Conservation (phyloP, 495 filamentous ascomycete genomes). For the Podospora pseudopauciseta region DNA sequence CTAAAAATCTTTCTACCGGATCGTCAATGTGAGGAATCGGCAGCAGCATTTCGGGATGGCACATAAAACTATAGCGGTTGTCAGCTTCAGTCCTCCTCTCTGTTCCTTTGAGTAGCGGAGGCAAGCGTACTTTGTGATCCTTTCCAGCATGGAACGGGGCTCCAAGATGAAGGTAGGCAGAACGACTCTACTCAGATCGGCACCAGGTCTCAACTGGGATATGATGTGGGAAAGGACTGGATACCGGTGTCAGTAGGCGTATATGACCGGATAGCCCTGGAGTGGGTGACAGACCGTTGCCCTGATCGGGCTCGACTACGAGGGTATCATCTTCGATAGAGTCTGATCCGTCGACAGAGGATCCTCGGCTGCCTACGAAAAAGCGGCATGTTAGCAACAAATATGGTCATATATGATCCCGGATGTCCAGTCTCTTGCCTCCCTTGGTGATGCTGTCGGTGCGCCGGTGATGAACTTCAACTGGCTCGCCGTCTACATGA, state of each 20-base stretch:
- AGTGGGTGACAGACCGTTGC: slow-evolving; percentile 53
- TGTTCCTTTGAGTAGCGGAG: background rate
- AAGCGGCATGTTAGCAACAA: background rate
- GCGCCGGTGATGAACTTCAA: slow-evolving; percentile 15
- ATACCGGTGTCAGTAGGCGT: slow-evolving; percentile 13
- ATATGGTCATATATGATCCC: background rate
- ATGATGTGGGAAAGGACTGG: slow-evolving; percentile 92
- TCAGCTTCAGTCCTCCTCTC: slow-evolving; percentile 19
- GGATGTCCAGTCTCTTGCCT: slow-evolving; percentile 25
- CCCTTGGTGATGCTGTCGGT: slow-evolving; percentile 5
- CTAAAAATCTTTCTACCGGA: slow-evolving; percentile 84
- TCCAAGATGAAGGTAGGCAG: slow-evolving; percentile 98
- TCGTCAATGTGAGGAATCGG: slow-evolving; percentile 86
- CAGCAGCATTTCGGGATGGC: slow-evolving; percentile 92
- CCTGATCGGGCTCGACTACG: slow-evolving; percentile 71
- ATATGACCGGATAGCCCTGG: background rate
- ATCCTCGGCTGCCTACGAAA: slow-evolving; percentile 43
- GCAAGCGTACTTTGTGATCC: slow-evolving; percentile 84
- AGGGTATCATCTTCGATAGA: slow-evolving; percentile 66
- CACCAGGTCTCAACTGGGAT: slow-evolving; percentile 90
- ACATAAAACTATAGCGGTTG: slow-evolving; percentile 78
- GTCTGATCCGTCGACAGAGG: slow-evolving; percentile 41
- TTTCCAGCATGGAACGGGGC: slow-evolving; percentile 94
- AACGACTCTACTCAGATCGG: slow-evolving; percentile 90
- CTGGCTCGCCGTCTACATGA: slow-evolving; percentile 20